Conservation (phyloP, 1,284 basidiomycete genomes). For the Puccinia coronata region DNA sequence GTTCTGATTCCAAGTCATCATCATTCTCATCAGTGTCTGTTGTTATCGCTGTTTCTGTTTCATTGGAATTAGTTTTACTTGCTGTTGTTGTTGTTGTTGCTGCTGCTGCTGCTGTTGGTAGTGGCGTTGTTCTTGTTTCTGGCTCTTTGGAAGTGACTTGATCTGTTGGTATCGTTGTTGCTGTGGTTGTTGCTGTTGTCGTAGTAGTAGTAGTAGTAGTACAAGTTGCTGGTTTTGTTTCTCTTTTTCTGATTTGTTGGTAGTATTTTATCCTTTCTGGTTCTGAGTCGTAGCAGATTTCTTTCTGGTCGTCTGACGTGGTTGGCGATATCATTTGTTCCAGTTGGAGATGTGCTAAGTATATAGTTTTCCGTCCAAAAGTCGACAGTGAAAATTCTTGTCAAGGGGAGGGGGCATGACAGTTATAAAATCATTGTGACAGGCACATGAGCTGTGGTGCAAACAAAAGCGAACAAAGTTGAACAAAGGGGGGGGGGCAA, state of each 20-base stretch:
- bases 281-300: constrained; percentile 27
- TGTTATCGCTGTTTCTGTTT: background rate
- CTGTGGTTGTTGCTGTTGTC: too few species aligned
- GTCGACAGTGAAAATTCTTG: too few species aligned
- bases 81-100: too few species aligned
- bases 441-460: too few species aligned
- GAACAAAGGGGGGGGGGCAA: too few species aligned
- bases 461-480: too few species aligned
- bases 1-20: background rate
- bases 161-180: too few species aligned
- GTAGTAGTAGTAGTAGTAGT: background rate
- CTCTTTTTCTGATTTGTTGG: background rate
- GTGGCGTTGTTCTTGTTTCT: background rate
- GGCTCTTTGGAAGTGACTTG: too few species aligned
- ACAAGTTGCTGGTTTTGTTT: background rate
- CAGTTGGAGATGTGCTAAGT: too few species aligned
- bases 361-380: too few species aligned
- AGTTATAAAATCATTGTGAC: too few species aligned
- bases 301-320: background rate
- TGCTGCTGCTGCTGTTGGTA: background rate
- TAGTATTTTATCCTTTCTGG: constrained; percentile 19
- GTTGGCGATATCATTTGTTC: background rate
- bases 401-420: background rate
- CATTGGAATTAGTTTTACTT: too few species aligned
- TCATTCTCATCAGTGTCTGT: background rate